Base-by-base conservation (phyloP, 129 eudicot genomes). In the Oenanthe sinensis region DNA sequence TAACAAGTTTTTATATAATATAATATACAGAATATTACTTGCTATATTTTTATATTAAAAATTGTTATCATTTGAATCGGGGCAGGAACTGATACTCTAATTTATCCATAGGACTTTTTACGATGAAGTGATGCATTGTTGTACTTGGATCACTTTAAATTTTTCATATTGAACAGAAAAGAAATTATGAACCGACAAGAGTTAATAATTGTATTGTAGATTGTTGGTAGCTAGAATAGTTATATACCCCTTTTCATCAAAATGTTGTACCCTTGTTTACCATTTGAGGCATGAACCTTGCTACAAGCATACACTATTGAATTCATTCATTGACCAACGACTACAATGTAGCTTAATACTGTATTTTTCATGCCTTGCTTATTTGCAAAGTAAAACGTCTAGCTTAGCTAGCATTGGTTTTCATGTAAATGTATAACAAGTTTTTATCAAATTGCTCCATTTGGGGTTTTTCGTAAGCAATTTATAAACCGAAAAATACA, bases 241-340 rank as follows among this genome's bases (percentile, higher is more conserved):
- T 22, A 4, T 20, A 43, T 11, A 67, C 4, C 28, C n/a, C 4
- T 40, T 42, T 43, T 40, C 50, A 43, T 43, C 5, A 16, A 72
- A 17, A 40, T 72, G 39, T 9, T 72, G 47, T 45, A 20, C 14
- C 10, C 28, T 40, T 43, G 33, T 1, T 72, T 71, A n/a, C 52
- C 76, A 72, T 43, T 72, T 72, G 47, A 40, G 76, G 76, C 52
- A 22, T 72, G 45, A 71, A 71, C 75, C 24, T 39, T 71, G 46
- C 46, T 42, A n/a, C 52, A 40, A 72, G 76, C 50, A 2, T 40
- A 42, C 19, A 72, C 76, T 72, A 26, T 40, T 72, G 14, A 42
- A 39, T 43, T 71, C 49, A 43, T 71, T 40, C 67, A 58, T 58
- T 58, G 67, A 58, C 67, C 67, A 58, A 58, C 30, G 52, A 71